Conservation (phyloP, 2,329 filamentous ascomycete species). For the Diaporthe amygdali region DNA sequence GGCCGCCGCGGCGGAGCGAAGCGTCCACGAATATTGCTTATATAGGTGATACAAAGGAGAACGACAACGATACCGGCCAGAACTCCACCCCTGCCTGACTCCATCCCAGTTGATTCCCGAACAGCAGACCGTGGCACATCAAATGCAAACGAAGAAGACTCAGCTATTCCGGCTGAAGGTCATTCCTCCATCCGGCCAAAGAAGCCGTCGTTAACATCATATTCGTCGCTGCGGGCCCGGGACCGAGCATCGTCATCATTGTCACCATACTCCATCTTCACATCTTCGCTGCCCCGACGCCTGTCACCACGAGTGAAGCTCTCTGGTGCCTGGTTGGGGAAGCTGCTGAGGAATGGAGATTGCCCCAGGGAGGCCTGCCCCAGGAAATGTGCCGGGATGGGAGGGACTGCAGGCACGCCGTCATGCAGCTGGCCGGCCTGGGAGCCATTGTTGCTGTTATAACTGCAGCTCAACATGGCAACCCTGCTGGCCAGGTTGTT, state of each 20-base stretch:
- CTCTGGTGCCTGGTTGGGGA: conserved; percentile 64
- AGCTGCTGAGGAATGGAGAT: conserved; percentile 68
- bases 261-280: conserved; percentile 75
- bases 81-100: conserved; percentile 30
- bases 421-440: conserved; percentile 66
- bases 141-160: conserved; percentile 23
- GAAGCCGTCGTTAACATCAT: conserved; percentile 79
- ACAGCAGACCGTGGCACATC: conserved; percentile 25
- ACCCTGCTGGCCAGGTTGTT: conserved; percentile 91
- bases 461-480: conserved; percentile 88
- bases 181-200: conserved; percentile 97
- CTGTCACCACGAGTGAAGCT: conserved; percentile 66
- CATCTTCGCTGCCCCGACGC: conserved; percentile 58
- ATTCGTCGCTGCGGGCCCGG: conserved; percentile 77
- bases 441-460: conserved; percentile 75
- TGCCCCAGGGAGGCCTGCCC: conserved; percentile 65
- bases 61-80: conserved; percentile 21
- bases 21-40: conserved; percentile 53
- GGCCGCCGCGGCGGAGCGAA: conserved; percentile 66
- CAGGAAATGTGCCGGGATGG: conserved; percentile 81
- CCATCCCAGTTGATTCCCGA: conserved; percentile 28
- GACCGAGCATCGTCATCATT: conserved; percentile 64
- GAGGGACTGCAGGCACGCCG: conserved; percentile 86
- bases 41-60: conserved; percentile 58
- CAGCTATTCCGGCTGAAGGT: conserved; percentile 27